Evolutionary conservation across 345 rosid genomes (phyloP).

Genomic region (Boechera divaricarpa): DNA sequence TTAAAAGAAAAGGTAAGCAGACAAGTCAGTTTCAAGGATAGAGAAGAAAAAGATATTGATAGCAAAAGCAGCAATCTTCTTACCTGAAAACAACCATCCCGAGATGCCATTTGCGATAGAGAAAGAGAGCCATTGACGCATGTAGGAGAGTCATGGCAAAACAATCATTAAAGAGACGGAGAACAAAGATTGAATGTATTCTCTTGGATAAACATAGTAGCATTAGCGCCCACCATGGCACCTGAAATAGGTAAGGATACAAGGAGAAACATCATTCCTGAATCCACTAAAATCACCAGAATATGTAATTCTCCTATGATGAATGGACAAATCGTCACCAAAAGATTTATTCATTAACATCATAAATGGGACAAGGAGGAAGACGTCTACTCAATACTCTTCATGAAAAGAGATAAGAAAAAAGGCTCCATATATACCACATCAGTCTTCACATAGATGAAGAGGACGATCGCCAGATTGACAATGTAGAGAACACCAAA

Average conservation of each 20-base stretch:
- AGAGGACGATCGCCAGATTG: slow-evolving; percentile 74
- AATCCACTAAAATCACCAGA: not conserved
- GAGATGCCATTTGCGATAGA: slow-evolving; percentile 73
- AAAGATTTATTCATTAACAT: too few relatives aligned
- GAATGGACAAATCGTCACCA: not conserved
- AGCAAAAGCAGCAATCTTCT: slow-evolving; percentile 18
- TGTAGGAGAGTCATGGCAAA: slow-evolving; percentile 90
- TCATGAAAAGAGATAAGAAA: not conserved
- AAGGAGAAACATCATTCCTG: not conserved
- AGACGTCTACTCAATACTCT: not conserved
- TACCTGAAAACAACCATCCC: slow-evolving; percentile 90
- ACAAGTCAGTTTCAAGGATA: slow-evolving; percentile 28
- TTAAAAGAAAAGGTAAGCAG: slow-evolving; percentile 22
- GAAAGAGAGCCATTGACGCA: slow-evolving; percentile 67
- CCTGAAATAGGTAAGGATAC: slow-evolving; percentile 52
- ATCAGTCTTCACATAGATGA: slow-evolving; percentile 74
- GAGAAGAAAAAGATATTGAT: not conserved
- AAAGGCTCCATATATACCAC: slow-evolving; percentile 53
- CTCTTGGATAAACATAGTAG: slow-evolving; percentile 91
- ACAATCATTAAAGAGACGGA: slow-evolving; percentile 94
- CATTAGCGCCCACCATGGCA: slow-evolving; percentile 92
- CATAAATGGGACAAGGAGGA: slow-evolving; percentile 4
- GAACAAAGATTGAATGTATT: slow-evolving; percentile 90
- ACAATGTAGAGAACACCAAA: slow-evolving; percentile 76
- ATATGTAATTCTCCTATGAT: not conserved